phyloP scores from a whole-genome alignment of 2,329 filamentous ascomycete species.

The Clathrospora elynae region DNA sequence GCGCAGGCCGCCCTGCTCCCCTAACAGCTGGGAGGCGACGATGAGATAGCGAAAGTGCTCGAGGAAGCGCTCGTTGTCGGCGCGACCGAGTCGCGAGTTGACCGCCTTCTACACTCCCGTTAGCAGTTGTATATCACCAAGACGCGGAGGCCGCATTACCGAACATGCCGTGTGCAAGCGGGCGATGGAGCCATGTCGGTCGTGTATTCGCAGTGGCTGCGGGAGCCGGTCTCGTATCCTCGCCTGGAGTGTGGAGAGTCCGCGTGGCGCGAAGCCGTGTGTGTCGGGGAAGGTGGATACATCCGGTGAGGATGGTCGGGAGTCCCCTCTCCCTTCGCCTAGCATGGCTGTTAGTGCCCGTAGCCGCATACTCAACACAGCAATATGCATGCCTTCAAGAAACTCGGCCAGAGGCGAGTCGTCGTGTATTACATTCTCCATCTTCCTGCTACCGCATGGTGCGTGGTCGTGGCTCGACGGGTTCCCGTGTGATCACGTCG shows the following conservation, averaged over 20 bases:
- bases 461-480: conserved; percentile 25
- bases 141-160: conserved; percentile 25
- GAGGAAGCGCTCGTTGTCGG: conserved; percentile 82
- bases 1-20: conserved; percentile 58
- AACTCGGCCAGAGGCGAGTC: conserved; percentile 87
- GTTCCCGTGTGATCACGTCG: conserved; percentile 21
- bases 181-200: conserved; percentile 46
- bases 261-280: conserved; percentile 57
- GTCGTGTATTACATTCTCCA: conserved; percentile 89
- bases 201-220: conserved; percentile 51
- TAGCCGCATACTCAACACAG: conserved; percentile 9
- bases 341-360: conserved; percentile 28
- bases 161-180: conserved; percentile 48
- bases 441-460: conserved; percentile 50
- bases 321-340: conserved; percentile 44
- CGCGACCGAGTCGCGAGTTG: conserved; percentile 72
- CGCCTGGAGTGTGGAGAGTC: conserved; percentile 55
- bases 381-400: conserved; percentile 73
- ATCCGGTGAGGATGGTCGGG: conserved; percentile 30
- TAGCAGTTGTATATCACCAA: conserved; percentile 5
- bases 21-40: conserved; percentile 86
- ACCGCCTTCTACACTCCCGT: conserved; percentile 64
- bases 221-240: conserved; percentile 57
- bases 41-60: conserved; percentile 94
- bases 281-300: conserved; percentile 22